Conservation (phyloP, 1,284 basidiomycete genomes). For the Sphaerobolus stellatus region DNA sequence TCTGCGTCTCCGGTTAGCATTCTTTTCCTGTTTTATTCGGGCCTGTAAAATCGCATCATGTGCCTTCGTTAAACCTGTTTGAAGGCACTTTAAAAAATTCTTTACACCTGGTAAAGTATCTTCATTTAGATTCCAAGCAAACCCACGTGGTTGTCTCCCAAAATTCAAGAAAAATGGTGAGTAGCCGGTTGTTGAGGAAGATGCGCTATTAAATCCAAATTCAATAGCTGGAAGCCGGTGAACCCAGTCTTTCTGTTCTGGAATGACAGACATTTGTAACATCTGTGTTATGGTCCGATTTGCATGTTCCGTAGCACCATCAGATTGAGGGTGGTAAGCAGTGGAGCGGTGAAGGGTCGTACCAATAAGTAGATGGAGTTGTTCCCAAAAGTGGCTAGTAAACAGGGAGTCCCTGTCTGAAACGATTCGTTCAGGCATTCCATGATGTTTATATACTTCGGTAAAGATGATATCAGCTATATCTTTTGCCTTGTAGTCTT, state of each 20-base stretch:
- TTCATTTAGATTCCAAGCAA: constrained; percentile 27
- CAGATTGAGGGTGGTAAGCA: constrained; percentile 45
- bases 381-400: constrained; percentile 43
- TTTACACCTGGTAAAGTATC: constrained; percentile 28
- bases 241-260: constrained; percentile 41
- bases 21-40: constrained; percentile 25
- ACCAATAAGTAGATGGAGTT: constrained; percentile 34
- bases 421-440: constrained; percentile 39
- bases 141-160: constrained; percentile 24
- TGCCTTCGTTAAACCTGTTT: constrained; percentile 26
- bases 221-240: constrained; percentile 36
- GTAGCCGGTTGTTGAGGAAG: constrained; percentile 25
- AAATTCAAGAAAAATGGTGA: constrained; percentile 33
- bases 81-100: constrained; percentile 25
- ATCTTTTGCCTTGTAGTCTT: constrained; percentile 33
- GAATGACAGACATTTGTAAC: constrained; percentile 32
- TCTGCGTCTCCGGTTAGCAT: constrained; percentile 29
- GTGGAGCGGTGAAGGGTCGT: constrained; percentile 40
- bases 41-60: constrained; percentile 34
- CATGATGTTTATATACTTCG: constrained; percentile 40
- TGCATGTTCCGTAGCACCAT: constrained; percentile 40
- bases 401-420: constrained; percentile 43
- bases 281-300: constrained; percentile 41
- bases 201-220: constrained; percentile 33
- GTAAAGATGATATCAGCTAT: constrained; percentile 41